Conservation (phyloP, 2,329 filamentous ascomycete species). For the Endocalyx cinctus region DNA sequence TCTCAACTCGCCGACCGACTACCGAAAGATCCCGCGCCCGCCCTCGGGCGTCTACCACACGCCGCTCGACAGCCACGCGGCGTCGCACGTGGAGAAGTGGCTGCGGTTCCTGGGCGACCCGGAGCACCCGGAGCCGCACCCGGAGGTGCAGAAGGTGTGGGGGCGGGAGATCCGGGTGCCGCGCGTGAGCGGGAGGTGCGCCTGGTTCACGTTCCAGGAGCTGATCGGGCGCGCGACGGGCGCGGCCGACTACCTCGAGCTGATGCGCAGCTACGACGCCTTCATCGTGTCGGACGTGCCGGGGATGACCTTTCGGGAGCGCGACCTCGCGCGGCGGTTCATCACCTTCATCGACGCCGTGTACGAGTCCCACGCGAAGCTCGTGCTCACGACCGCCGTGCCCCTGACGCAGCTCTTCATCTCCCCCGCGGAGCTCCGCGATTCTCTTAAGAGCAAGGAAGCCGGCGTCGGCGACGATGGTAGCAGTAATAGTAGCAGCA, state of each 20-base stretch:
- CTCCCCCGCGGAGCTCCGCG: slow-evolving; percentile 63
- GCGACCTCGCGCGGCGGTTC: slow-evolving; percentile 86
- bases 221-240: slow-evolving; percentile 84
- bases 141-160: slow-evolving; percentile 82
- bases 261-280: slow-evolving; percentile 83
- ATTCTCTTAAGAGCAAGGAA: slow-evolving; percentile 49
- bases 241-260: slow-evolving; percentile 91
- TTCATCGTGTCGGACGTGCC: slow-evolving; percentile 91
- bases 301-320: slow-evolving; percentile 79
- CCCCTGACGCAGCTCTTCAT: slow-evolving; percentile 84
- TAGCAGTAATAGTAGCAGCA: no score
- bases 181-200: slow-evolving; percentile 78
- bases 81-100: slow-evolving; percentile 86
- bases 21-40: slow-evolving; percentile 92
- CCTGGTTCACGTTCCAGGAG: slow-evolving; percentile 89
- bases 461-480: slow-evolving; percentile 37
- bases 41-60: slow-evolving; percentile 93
- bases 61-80: slow-evolving; percentile 72
- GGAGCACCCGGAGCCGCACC: slow-evolving; percentile 67
- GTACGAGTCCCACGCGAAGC: slow-evolving; percentile 88
- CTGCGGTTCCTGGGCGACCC: slow-evolving; percentile 90
- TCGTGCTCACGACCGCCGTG: slow-evolving; percentile 86
- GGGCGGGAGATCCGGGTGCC: slow-evolving; percentile 86
- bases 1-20: slow-evolving; percentile 91
- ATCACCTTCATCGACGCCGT: slow-evolving; percentile 98